phyloP scores from a whole-genome alignment of 352 stramenopile species.

The Phytophthora sp. region DNA sequence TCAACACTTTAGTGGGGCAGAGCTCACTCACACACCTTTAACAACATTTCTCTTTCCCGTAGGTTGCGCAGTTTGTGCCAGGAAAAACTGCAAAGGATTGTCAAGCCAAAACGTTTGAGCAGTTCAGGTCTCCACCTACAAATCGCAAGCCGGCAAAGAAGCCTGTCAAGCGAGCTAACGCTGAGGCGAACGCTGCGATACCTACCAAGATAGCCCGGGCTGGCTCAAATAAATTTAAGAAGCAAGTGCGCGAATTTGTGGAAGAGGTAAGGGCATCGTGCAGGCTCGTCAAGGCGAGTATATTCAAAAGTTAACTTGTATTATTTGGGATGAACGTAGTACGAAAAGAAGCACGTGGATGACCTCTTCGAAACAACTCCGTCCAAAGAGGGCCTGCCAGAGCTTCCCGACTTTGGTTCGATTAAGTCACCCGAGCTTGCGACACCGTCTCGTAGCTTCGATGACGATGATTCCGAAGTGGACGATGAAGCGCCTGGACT shows the following conservation, averaged over 20 bases:
- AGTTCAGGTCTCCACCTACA: constrained; percentile 51
- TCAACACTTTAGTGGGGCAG: too few relatives aligned
- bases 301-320: too few relatives aligned
- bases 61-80: constrained; percentile 52
- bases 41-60: neutral
- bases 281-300: too few relatives aligned
- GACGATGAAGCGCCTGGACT: constrained; percentile 46
- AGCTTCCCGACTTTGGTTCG: constrained; percentile 46
- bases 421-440: constrained; percentile 58
- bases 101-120: constrained; percentile 63
- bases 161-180: constrained; percentile 23
- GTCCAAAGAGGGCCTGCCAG: constrained; percentile 42
- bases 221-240: constrained; percentile 83
- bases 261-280: constrained; percentile 50
- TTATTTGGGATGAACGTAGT: too few relatives aligned
- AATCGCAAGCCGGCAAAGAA: constrained; percentile 40
- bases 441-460: constrained; percentile 34
- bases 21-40: constrained; percentile 1
- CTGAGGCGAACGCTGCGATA: constrained; percentile 16
- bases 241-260: constrained; percentile 84
- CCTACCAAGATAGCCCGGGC: constrained; percentile 66
- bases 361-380: constrained; percentile 70
- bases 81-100: constrained; percentile 71
- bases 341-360: constrained; percentile 78
- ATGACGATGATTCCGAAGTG: constrained; percentile 53